phyloP scores from a whole-genome alignment of 208 protist genomes.

The Herpetomonas samuelpessoai region DNA sequence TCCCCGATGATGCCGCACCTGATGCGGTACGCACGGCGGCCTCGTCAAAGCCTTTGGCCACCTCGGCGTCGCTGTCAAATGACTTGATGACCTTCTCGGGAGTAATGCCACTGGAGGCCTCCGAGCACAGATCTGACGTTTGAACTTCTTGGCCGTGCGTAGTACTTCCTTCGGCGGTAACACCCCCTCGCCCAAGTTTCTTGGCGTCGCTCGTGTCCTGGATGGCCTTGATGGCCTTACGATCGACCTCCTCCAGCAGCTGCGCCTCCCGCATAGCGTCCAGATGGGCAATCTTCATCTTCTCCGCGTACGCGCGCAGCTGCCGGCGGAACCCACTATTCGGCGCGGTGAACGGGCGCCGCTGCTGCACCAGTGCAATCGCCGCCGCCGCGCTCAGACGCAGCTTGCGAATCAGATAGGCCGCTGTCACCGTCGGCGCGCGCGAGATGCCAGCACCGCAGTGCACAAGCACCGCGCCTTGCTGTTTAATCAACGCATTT shows the following conservation, averaged over 20 bases:
- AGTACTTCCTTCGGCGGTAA: too few species aligned
- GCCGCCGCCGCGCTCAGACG: conserved; percentile 40
- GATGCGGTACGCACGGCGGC: not conserved
- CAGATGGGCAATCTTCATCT: conserved; percentile 15
- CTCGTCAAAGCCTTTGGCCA: not conserved
- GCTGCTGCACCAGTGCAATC: conserved; percentile 45
- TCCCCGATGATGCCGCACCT: not conserved
- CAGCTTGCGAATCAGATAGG: conserved; percentile 78
- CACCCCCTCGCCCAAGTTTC: too few species aligned
- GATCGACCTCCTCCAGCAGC: not conserved
- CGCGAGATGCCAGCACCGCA: conserved; percentile 85
- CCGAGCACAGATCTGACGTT: too few species aligned
- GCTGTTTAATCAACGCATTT: conserved; percentile 36
- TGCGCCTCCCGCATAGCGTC: not conserved
- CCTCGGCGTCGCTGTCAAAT: too few species aligned
- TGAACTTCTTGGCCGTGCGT: too few species aligned
- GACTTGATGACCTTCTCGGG: too few species aligned
- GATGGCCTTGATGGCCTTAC: not conserved
- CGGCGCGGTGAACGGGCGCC: conserved; percentile 48
- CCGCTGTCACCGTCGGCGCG: conserved; percentile 61
- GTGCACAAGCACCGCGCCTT: conserved; percentile 69
- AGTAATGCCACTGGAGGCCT: too few species aligned
- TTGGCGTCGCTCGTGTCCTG: not conserved
- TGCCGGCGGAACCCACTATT: conserved; percentile 68
- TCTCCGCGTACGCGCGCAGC: conserved; percentile 37